These are phyloP conservation scores for Cajanus cajan DNA, from an alignment of 306 rosid species.

Conservation along the genomic window DNA sequence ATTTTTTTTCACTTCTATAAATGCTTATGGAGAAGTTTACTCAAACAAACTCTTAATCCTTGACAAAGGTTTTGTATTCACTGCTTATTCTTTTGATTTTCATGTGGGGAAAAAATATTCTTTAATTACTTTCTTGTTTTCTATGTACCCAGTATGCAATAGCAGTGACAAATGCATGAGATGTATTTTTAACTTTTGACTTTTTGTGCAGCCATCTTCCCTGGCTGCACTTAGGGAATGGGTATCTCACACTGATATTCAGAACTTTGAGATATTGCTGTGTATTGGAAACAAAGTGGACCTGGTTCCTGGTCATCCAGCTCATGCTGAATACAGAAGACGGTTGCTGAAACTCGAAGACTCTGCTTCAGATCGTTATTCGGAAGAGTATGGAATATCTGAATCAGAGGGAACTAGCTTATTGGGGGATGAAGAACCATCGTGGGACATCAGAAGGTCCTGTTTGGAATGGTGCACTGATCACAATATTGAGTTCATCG, in stretches of 20 bases:
- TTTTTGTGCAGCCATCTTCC: conserved; percentile 62
- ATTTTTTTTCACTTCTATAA: too few species aligned
- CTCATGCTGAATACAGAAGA: conserved; percentile 75
- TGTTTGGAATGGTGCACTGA: conserved; percentile 81
- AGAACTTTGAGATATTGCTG: conserved; percentile 66
- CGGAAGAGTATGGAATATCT: conserved; percentile 73
- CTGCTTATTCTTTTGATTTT: not conserved
- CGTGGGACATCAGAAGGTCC: conserved; percentile 54
- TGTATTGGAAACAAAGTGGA: conserved; percentile 94
- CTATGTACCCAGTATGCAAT: not conserved
- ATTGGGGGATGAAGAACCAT: conserved; percentile 55
- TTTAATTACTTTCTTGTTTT: conserved; percentile 14
- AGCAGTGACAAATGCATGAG: not conserved
- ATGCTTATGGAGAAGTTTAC: too few species aligned
- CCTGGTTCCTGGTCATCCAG: conserved; percentile 73
- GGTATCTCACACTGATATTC: conserved; percentile 65
- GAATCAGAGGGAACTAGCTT: conserved; percentile 84
- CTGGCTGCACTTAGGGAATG: conserved; percentile 63
- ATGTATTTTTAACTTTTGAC: not conserved
- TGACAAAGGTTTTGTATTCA: not conserved
- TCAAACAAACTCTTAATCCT: too few species aligned
- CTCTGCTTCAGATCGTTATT: conserved; percentile 37
- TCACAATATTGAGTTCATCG: conserved; percentile 73
- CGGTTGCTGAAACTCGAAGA: conserved; percentile 53
- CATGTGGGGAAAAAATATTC: not conserved